Percentiles rank a stretch among this genome's conserved stretches.
These are phyloP conservation scores for Pezicula neosporulosa DNA, from an alignment of 2,329 filamentous ascomycete genomes.

Conservation along the genomic window DNA sequence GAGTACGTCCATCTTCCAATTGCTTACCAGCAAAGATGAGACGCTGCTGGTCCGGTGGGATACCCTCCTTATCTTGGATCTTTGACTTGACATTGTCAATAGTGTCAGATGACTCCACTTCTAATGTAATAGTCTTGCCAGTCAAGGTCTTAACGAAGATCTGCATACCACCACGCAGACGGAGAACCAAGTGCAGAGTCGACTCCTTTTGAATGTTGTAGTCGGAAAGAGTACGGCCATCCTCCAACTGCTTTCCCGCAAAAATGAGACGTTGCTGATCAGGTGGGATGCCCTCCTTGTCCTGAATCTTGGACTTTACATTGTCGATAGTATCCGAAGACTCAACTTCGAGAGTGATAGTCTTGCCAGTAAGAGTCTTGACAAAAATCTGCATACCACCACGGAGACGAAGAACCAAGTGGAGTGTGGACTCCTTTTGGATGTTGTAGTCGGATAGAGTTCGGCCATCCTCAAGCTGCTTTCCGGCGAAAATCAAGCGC, in stretches of 20 bases:
- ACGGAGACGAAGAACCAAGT: slow-evolving; percentile 76
- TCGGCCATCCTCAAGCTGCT: slow-evolving; percentile 89
- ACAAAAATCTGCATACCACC: slow-evolving; percentile 78
- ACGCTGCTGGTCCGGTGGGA: slow-evolving; percentile 67
- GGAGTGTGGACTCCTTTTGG: slow-evolving; percentile 83
- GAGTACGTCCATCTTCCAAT: slow-evolving; percentile 70
- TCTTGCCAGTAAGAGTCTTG: slow-evolving; percentile 69
- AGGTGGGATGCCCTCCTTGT: slow-evolving; percentile 69
- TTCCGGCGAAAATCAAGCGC: slow-evolving; percentile 88
- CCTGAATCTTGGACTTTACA: slow-evolving; percentile 68
- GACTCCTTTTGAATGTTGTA: slow-evolving; percentile 86
- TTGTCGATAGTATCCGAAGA: slow-evolving; percentile 68
- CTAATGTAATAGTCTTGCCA: slow-evolving; percentile 66
- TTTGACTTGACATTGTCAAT: slow-evolving; percentile 71
- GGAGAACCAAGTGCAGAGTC: slow-evolving; percentile 67
- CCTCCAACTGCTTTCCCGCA: slow-evolving; percentile 69
- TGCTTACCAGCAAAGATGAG: slow-evolving; percentile 71
- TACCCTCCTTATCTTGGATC: slow-evolving; percentile 71
- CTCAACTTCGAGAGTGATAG: slow-evolving; percentile 66
- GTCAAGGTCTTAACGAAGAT: slow-evolving; percentile 71
- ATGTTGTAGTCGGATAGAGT: slow-evolving; percentile 96
- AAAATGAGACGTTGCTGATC: slow-evolving; percentile 71
- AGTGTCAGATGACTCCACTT: slow-evolving; percentile 66
- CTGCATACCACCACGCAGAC: slow-evolving; percentile 71
- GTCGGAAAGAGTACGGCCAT: slow-evolving; percentile 77